Evolutionary conservation across 2,329 filamentous ascomycete species (phyloP).

Genomic region (Boeremia lycopersici): DNA sequence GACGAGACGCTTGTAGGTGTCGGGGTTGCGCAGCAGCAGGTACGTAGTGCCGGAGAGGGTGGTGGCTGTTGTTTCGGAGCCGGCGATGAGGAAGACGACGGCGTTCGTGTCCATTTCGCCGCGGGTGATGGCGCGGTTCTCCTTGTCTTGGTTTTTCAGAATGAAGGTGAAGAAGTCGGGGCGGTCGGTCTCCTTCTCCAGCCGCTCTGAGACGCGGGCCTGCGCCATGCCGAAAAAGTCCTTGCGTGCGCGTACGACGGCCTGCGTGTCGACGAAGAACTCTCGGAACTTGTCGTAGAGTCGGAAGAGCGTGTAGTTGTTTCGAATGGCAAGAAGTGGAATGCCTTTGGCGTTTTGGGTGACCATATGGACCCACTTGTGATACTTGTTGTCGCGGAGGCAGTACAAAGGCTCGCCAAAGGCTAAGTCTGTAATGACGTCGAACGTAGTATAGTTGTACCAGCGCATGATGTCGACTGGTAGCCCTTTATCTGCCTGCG

Average conservation of each 20-base stretch:
- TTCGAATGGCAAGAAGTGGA: constrained; percentile 20
- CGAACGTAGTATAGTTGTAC: constrained; percentile 37
- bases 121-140: constrained; percentile 22
- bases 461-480: constrained; percentile 36
- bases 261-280: constrained; percentile 19
- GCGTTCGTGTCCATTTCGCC: constrained; percentile 47
- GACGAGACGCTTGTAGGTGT: constrained; percentile 25
- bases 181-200: constrained; percentile 23
- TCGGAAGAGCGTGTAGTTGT: constrained; percentile 25
- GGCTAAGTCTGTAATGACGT: constrained; percentile 40
- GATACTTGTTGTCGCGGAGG: constrained; percentile 34
- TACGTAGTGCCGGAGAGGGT: constrained; percentile 51
- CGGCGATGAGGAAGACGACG: constrained; percentile 47
- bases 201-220: constrained; percentile 24
- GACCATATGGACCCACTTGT: constrained; percentile 38
- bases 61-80: constrained; percentile 56
- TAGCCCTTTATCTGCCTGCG: constrained; percentile 18
- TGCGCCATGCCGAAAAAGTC: constrained; percentile 24
- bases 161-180: constrained; percentile 38
- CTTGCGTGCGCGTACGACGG: constrained; percentile 12
- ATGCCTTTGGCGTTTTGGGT: constrained; percentile 18
- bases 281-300: constrained; percentile 20
- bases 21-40: constrained; percentile 42
- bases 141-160: constrained; percentile 26
- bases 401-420: constrained; percentile 43